Percentiles rank a stretch among this genome's conserved stretches.
Conservation (phyloP, 2,329 filamentous ascomycete species). For the Byssoonygena ceratinophila region DNA sequence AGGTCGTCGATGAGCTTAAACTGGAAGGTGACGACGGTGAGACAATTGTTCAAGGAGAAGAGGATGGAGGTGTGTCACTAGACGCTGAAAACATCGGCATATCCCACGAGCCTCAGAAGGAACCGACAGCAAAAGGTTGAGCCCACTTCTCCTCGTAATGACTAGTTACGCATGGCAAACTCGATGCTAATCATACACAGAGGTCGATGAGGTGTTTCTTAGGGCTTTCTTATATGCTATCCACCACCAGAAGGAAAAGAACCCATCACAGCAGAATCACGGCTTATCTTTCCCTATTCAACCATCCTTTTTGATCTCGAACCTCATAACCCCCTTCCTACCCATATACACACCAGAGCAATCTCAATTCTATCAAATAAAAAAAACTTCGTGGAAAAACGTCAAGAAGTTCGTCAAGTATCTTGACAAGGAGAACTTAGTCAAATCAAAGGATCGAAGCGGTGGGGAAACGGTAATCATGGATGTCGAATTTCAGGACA, state of each 20-base stretch:
- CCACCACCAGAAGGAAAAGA: constrained; percentile 48
- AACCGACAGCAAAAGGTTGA: constrained; percentile 48
- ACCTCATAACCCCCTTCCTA: constrained; percentile 55
- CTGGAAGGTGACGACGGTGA: constrained; percentile 38
- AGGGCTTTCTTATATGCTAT: constrained; percentile 55
- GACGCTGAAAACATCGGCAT: constrained; percentile 28
- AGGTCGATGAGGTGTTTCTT: constrained; percentile 56
- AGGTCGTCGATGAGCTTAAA: constrained; percentile 33
- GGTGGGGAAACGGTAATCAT: constrained; percentile 54
- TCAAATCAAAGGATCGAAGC: constrained; percentile 55
- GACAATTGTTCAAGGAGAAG: constrained; percentile 16
- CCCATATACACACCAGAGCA: constrained; percentile 48
- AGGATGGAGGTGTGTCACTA: constrained; percentile 14
- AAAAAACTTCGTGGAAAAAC: constrained; percentile 61
- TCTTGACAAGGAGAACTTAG: constrained; percentile 52
- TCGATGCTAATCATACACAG: constrained; percentile 29
- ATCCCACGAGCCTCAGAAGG: constrained; percentile 36
- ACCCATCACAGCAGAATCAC: constrained; percentile 42
- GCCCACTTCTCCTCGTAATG: background rate
- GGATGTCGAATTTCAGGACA: constrained; percentile 55
- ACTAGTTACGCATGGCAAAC: background rate
- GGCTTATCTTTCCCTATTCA: constrained; percentile 53
- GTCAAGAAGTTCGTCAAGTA: constrained; percentile 60
- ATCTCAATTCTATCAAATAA: constrained; percentile 52
- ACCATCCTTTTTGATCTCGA: constrained; percentile 53